phyloP scores from a whole-genome alignment of 2,329 filamentous ascomycete genomes.

The Apiospora aurea region DNA sequence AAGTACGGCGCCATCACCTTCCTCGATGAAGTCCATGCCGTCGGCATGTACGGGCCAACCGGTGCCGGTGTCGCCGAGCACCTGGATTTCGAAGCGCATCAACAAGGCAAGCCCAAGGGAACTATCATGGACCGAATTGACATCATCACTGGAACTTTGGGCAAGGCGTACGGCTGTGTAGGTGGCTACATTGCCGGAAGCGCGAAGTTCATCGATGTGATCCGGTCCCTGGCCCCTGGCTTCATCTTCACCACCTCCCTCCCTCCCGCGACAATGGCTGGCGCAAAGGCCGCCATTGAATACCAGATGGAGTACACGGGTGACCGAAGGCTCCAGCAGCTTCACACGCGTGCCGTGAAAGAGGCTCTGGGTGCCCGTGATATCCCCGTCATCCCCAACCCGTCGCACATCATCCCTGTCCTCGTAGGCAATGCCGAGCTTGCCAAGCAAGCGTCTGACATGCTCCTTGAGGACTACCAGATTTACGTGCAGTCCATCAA shows the following conservation, averaged over 20 bases:
- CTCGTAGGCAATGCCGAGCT: conserved; percentile 93
- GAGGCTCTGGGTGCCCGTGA: conserved; percentile 78
- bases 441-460: conserved; percentile 90
- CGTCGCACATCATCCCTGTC: conserved; percentile 93
- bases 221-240: conserved; percentile 92
- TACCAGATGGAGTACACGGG: conserved; percentile 88
- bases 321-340: conserved; percentile 90
- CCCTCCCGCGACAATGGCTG: conserved; percentile 95
- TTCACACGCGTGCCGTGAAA: conserved; percentile 96
- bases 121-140: conserved; percentile 96
- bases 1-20: conserved; percentile 99
- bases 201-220: conserved; percentile 84
- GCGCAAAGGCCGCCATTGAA: conserved; percentile 88
- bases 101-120: conserved; percentile 74
- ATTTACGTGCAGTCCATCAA: conserved; percentile 82
- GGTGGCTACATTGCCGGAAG: conserved; percentile 97
- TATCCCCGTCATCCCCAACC: conserved; percentile 97
- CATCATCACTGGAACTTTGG: conserved; percentile 96
- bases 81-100: conserved; percentile 89
- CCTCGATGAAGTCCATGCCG: conserved; percentile 97
- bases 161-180: conserved; percentile 97
- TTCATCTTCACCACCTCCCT: conserved; percentile 99
- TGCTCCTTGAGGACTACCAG: conserved; percentile 85
- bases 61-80: conserved; percentile 97
- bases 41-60: conserved; percentile 97